Evolutionary conservation across 257 asterid genomes (phyloP).

Genomic region (Solanum pimpinellifolium): DNA sequence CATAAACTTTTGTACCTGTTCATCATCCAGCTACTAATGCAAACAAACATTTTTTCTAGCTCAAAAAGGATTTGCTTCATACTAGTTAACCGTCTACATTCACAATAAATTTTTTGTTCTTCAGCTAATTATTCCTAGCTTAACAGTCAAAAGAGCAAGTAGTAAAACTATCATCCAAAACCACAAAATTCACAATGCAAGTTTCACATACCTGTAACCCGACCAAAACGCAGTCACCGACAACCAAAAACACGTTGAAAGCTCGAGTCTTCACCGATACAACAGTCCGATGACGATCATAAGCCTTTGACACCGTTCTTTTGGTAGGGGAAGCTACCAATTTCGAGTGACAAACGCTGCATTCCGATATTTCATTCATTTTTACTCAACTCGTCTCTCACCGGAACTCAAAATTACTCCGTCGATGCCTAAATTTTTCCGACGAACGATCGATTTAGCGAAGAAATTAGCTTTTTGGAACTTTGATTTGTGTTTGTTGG

Average conservation of each 20-base stretch:
- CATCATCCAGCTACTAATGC: not conserved
- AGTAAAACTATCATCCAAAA: not conserved
- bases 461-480: not conserved
- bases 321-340: conserved; percentile 15
- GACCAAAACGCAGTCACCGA: conserved; percentile 31
- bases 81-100: not conserved
- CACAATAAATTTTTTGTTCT: not conserved
- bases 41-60: not conserved
- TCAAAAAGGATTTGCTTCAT: not conserved
- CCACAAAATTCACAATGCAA: not conserved
- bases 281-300: conserved; percentile 26
- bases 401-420: not conserved
- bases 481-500: not conserved
- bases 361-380: conserved; percentile 29
- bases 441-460: not conserved
- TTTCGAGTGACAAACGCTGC: conserved; percentile 41
- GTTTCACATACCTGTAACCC: conserved; percentile 24
- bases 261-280: conserved; percentile 26
- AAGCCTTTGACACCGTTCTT: conserved; percentile 20
- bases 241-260: conserved; percentile 21
- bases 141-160: not conserved
- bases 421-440: not conserved
- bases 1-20: conserved; percentile 9
- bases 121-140: not conserved
- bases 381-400: not conserved